Evolutionary conservation across 768 basidiomycete genomes (phyloP).

Genomic region (Tubosaeta sp.): DNA sequence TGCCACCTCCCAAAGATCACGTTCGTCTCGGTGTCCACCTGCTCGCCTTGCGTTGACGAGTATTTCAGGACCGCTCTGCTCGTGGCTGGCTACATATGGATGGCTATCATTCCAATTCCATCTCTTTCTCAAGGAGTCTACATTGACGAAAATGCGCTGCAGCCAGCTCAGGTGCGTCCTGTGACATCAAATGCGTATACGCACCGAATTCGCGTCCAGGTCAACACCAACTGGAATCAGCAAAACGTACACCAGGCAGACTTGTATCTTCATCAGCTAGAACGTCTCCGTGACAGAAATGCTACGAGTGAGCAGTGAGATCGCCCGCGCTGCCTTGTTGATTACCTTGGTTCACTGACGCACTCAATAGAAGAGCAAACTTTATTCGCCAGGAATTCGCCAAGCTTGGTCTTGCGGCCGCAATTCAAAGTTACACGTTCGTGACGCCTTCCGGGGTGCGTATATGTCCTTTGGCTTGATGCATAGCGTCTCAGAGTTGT

Average conservation of each 20-base stretch:
- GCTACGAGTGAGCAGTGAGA: constrained; percentile 69
- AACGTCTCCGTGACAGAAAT: constrained; percentile 57
- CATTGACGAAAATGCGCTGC: constrained; percentile 94
- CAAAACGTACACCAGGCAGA: constrained; percentile 86
- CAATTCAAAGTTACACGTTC: constrained; percentile 67
- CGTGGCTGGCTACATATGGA: constrained; percentile 72
- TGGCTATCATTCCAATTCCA: constrained; percentile 68
- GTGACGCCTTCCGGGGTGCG: constrained; percentile 46
- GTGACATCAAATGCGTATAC: not conserved
- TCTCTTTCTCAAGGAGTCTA: constrained; percentile 66
- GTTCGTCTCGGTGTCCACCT: constrained; percentile 14
- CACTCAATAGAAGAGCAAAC: constrained; percentile 52
- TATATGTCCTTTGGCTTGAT: not conserved
- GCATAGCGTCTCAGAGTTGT: constrained; percentile 2
- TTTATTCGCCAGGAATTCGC: constrained; percentile 62
- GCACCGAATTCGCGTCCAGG: constrained; percentile 44
- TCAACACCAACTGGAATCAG: constrained; percentile 92
- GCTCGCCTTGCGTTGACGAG: not conserved
- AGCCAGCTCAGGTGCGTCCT: constrained; percentile 75
- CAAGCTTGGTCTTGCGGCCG: constrained; percentile 68
- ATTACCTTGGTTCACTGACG: not conserved
- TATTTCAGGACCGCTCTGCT: constrained; percentile 52
- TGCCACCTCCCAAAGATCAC: constrained; percentile 29
- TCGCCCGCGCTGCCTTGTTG: constrained; percentile 1
- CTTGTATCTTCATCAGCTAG: constrained; percentile 66